A percentile compares a stretch with the other conserved stretches of the same genome.
These are phyloP conservation scores for Leptographium lundbergii DNA, from an alignment of 2,329 filamentous ascomycete species.

Conservation along the genomic window DNA sequence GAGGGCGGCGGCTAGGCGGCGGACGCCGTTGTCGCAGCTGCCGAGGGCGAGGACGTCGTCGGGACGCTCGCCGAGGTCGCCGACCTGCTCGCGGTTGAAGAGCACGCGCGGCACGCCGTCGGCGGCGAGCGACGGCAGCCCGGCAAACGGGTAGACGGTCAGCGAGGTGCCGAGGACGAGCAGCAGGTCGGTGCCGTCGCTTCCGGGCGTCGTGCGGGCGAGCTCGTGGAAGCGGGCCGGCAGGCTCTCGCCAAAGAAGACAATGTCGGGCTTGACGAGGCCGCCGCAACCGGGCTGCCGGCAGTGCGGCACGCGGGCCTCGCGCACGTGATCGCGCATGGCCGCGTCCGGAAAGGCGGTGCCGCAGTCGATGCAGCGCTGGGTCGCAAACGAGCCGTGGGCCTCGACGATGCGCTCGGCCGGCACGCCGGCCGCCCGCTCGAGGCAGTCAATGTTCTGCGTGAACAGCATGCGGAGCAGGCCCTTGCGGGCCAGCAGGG, in stretches of 20 bases:
- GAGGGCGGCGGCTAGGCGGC: constrained; percentile 62
- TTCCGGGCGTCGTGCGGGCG: constrained; percentile 29
- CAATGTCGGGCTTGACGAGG: constrained; percentile 85
- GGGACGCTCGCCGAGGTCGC: constrained; percentile 58
- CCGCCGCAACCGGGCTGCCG: constrained; percentile 47
- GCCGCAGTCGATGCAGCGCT: constrained; percentile 85
- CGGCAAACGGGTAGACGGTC: constrained; percentile 63
- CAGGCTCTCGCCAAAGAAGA: constrained; percentile 67
- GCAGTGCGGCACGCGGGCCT: constrained; percentile 61
- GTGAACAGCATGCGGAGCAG: constrained; percentile 81
- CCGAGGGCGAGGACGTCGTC: constrained; percentile 81
- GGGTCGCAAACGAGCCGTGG: constrained; percentile 85
- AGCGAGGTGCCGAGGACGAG: constrained; percentile 16
- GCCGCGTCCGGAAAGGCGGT: constrained; percentile 54
- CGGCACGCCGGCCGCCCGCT: constrained; percentile 75
- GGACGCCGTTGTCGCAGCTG: constrained; percentile 72
- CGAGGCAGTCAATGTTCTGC: constrained; percentile 95
- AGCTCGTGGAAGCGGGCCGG: constrained; percentile 53
- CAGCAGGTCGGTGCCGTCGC: constrained; percentile 24
- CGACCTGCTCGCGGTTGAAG: constrained; percentile 78
- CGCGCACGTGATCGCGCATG: constrained; percentile 59
- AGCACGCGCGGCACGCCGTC: constrained; percentile 61
- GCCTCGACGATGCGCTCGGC: constrained; percentile 76
- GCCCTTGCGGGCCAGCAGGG: constrained; percentile 65
- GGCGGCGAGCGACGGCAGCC: constrained; percentile 52